Conservation (phyloP, 352 stramenopile species). For the Albugo candida region DNA sequence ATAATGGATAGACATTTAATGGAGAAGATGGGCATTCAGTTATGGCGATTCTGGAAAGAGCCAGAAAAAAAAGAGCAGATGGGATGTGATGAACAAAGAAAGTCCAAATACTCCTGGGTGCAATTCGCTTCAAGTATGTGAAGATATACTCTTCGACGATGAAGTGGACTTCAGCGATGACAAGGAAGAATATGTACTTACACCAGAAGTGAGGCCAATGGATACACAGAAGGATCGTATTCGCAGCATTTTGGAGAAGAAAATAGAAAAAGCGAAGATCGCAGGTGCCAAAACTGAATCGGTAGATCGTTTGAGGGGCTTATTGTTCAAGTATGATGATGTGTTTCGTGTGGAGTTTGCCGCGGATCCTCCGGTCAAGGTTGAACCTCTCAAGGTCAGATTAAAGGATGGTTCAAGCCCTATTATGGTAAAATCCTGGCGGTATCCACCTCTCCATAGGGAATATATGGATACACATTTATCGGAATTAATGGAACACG, state of each 20-base stretch:
- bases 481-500: constrained; percentile 1
- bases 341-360: constrained; percentile 7
- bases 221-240: no score
- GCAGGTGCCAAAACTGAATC: no score
- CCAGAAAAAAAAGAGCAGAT: background rate
- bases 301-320: no score
- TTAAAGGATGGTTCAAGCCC: constrained; percentile 7
- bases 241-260: no score
- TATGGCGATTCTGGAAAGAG: background rate
- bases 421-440: constrained; percentile 5
- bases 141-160: background rate
- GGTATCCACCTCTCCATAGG: constrained; percentile 5
- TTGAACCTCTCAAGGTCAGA: constrained; percentile 5
- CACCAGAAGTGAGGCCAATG: no score
- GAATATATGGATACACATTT: constrained; percentile 6
- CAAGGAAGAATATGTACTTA: no score
- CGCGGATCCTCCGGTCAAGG: constrained; percentile 6
- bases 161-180: no score
- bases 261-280: no score
- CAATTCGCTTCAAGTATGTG: background rate
- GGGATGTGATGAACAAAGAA: background rate
- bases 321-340: background rate
- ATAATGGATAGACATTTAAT: background rate
- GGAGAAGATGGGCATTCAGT: background rate
- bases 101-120: background rate